phyloP scores from a whole-genome alignment of 768 basidiomycete genomes.

The Coprinopsis strossmayeri region DNA sequence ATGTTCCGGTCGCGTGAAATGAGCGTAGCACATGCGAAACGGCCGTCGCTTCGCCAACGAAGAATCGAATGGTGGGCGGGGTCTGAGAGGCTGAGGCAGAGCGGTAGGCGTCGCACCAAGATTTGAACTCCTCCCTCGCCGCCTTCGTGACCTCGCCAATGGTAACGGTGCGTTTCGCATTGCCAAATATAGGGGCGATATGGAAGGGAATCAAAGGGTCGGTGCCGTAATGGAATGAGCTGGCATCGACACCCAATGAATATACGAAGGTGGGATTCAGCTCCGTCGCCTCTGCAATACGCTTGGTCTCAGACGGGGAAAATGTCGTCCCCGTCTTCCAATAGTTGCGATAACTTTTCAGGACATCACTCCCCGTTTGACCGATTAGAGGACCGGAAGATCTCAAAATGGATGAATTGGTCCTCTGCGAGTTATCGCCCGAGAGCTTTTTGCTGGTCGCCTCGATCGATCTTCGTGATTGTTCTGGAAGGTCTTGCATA shows the following conservation, averaged over 20 bases:
- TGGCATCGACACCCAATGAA: constrained; percentile 30
- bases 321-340: constrained; percentile 37
- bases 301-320: constrained; percentile 5
- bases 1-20: constrained; percentile 11
- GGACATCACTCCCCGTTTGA: constrained; percentile 12
- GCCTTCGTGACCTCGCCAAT: constrained; percentile 1
- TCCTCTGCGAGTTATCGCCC: constrained; percentile 1
- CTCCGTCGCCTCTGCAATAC: constrained; percentile 15
- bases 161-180: background rate
- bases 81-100: constrained; percentile 8
- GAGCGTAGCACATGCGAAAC: constrained; percentile 30
- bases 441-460: constrained; percentile 3
- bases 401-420: constrained; percentile 13
- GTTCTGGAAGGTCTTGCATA: constrained; percentile 13
- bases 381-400: constrained; percentile 32
- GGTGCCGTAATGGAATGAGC: constrained; percentile 37
- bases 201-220: constrained; percentile 38
- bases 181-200: constrained; percentile 15
- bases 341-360: constrained; percentile 20
- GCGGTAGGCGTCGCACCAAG: constrained; percentile 7
- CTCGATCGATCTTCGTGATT: constrained; percentile 16
- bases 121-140: constrained; percentile 13
- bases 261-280: constrained; percentile 44
- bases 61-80: constrained; percentile 28
- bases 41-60: constrained; percentile 32